phyloP scores from a whole-genome alignment of 1,284 basidiomycete species.

The Trametes versicolor region DNA sequence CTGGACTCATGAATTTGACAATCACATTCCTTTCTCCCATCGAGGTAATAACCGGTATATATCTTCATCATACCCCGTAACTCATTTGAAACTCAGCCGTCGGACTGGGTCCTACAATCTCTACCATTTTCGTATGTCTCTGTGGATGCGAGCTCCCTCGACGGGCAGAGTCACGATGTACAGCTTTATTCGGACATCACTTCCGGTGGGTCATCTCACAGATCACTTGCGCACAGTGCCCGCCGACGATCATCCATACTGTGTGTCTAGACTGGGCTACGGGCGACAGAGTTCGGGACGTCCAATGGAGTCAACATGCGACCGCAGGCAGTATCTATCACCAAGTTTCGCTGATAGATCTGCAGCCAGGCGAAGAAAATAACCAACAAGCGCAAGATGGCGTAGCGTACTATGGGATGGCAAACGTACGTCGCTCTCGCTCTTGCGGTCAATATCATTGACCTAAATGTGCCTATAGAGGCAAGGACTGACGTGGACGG shows the following conservation, averaged over 20 bases:
- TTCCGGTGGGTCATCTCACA: constrained; percentile 35
- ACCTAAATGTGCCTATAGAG: constrained; percentile 12
- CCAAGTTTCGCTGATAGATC: constrained; percentile 26
- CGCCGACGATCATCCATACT: background rate
- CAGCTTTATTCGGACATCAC: constrained; percentile 49
- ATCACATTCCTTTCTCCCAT: constrained; percentile 38
- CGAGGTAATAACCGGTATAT: no score
- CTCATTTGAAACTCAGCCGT: constrained; percentile 33
- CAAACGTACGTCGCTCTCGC: constrained; percentile 12
- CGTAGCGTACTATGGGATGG: constrained; percentile 36
- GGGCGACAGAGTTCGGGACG: constrained; percentile 21
- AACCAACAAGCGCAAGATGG: constrained; percentile 36
- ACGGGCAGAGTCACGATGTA: constrained; percentile 43
- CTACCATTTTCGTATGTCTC: constrained; percentile 47
- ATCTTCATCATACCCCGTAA: no score
- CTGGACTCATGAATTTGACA: constrained; percentile 33
- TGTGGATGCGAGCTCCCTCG: constrained; percentile 42
- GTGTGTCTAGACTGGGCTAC: constrained; percentile 34
- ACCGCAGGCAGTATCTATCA: constrained; percentile 30
- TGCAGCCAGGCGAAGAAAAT: constrained; percentile 27
- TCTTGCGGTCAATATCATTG: background rate
- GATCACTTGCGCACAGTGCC: no score
- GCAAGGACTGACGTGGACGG: constrained; percentile 32
- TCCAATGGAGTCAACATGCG: constrained; percentile 27
- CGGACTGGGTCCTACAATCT: constrained; percentile 46